phyloP scores from a whole-genome alignment of 306 rosid genomes.

The Prunus armeniaca region DNA sequence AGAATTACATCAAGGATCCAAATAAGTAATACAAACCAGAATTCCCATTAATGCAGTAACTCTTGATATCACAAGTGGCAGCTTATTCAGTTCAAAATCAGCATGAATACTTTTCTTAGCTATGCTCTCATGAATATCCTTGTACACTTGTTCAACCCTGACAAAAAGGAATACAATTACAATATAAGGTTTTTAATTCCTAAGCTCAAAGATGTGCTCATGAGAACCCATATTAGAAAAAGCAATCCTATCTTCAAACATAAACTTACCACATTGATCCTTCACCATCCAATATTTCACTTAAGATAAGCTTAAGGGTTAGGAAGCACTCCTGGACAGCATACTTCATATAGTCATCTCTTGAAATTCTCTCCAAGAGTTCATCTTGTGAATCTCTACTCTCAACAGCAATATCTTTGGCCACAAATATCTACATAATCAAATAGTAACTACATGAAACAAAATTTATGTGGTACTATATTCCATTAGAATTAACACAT shows the following conservation, averaged over 20 bases:
- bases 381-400: slow-evolving; percentile 67
- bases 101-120: slow-evolving; percentile 26
- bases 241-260: slow-evolving; percentile 1
- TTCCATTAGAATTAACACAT: not conserved
- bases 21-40: slow-evolving; percentile 55
- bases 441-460: not conserved
- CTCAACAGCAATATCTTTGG: slow-evolving; percentile 85
- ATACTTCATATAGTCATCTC: slow-evolving; percentile 91
- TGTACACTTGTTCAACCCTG: slow-evolving; percentile 83
- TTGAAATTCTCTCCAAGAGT: slow-evolving; percentile 80
- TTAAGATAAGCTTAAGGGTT: slow-evolving; percentile 55
- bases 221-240: not conserved
- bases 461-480: not conserved
- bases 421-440: slow-evolving; percentile 66
- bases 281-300: slow-evolving; percentile 66
- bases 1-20: slow-evolving; percentile 12
- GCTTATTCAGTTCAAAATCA: slow-evolving; percentile 57
- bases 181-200: slow-evolving; percentile 14
- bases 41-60: slow-evolving; percentile 85
- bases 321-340: slow-evolving; percentile 93
- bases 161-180: slow-evolving; percentile 25
- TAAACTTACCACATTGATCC: slow-evolving; percentile 78
- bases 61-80: slow-evolving; percentile 83
- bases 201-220: not conserved
- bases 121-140: slow-evolving; percentile 55